Conservation (phyloP, 108 stramenopile species). For the Fragilariopsis cylindrus region DNA sequence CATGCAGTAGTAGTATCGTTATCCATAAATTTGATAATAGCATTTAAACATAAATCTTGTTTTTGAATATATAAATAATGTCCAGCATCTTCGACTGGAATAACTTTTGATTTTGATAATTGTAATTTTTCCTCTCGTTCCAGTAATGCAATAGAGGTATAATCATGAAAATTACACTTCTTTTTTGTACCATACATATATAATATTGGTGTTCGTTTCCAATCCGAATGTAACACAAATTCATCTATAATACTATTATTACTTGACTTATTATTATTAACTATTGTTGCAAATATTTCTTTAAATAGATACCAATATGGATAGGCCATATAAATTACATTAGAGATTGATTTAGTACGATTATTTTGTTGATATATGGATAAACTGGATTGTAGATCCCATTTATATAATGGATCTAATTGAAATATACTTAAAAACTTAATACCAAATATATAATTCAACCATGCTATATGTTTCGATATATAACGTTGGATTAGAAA, state of each 20-base stretch:
- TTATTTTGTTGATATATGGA: not conserved
- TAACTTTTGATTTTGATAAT: not conserved
- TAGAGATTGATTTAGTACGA: not conserved
- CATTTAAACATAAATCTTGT: not conserved
- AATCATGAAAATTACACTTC: not conserved
- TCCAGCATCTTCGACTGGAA: not conserved
- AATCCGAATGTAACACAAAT: not conserved
- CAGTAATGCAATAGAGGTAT: not conserved
- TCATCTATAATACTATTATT: no score
- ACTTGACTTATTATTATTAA: no score
- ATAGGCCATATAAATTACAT: not conserved
- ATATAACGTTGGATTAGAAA: not conserved
- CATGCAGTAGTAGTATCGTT: no score
- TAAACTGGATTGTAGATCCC: not conserved
- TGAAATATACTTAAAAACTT: not conserved
- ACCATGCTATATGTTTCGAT: not conserved
- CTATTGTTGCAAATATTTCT: not conserved
- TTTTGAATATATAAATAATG: constrained; percentile 5
- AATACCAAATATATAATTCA: not conserved
- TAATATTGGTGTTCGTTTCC: not conserved
- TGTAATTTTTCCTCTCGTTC: not conserved
- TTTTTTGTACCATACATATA: constrained; percentile 3
- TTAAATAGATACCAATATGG: not conserved
- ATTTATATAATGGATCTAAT: not conserved
- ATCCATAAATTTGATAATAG: not conserved